Evolutionary conservation across 176 grass and related monocot species (phyloP).

Genomic region (Hordeum vulgare): DNA sequence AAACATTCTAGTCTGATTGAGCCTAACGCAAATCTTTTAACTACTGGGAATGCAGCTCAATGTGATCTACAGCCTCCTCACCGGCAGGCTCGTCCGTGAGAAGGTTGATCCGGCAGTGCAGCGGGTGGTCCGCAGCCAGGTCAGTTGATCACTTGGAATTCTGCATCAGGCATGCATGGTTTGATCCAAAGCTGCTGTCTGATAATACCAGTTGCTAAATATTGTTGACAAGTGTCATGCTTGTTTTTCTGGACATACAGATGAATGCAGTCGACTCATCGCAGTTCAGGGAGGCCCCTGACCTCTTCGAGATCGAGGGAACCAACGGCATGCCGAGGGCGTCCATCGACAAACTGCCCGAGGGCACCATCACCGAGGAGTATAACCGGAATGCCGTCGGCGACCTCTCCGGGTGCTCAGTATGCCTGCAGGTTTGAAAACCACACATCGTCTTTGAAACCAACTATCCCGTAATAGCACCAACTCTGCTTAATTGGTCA

Average conservation of each 20-base stretch:
- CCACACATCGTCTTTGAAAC: neutral
- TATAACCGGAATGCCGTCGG: constrained; percentile 42
- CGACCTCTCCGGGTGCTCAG: constrained; percentile 54
- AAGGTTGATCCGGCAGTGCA: constrained; percentile 85
- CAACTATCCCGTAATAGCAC: neutral
- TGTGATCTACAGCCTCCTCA: constrained; percentile 69
- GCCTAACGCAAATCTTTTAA: neutral
- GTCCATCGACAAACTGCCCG: constrained; percentile 57
- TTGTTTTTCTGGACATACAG: constrained; percentile 15
- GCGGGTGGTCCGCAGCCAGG: constrained; percentile 73
- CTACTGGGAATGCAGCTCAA: constrained; percentile 43
- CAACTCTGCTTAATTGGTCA: neutral
- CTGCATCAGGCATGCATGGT: neutral
- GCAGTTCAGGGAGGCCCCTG: constrained; percentile 51
- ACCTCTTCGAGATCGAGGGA: constrained; percentile 61
- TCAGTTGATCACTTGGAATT: neutral
- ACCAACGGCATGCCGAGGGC: constrained; percentile 50
- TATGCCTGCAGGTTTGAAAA: constrained; percentile 72
- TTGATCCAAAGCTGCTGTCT: neutral
- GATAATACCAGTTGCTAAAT: no score
- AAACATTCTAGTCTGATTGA: neutral
- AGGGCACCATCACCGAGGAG: constrained; percentile 53
- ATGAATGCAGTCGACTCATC: constrained; percentile 61
- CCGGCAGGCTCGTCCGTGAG: constrained; percentile 69
- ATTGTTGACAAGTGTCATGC: neutral